A percentile compares a stretch with the other conserved stretches of the same genome.
Conservation (phyloP, 306 rosid genomes). For the Citrullus colocynthis region DNA sequence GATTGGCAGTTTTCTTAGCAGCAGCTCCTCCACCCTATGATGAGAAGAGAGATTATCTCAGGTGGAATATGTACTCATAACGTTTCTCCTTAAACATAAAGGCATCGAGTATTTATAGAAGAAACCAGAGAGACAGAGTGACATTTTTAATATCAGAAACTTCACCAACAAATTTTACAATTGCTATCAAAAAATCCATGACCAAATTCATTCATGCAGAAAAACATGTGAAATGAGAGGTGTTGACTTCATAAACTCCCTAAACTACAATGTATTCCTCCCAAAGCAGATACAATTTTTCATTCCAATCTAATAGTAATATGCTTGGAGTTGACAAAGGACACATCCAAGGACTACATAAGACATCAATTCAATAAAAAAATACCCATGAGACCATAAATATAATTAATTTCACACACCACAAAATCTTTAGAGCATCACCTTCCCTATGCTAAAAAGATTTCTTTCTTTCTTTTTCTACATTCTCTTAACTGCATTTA, state of each 20-base stretch:
- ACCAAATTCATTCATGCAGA: neutral
- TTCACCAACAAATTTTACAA: neutral
- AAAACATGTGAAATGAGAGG: neutral
- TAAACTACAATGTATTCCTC: too few relatives aligned
- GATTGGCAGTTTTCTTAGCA: slow-evolving; percentile 39
- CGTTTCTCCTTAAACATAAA: neutral
- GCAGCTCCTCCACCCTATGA: slow-evolving; percentile 72
- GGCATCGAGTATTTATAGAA: neutral
- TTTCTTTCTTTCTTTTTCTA: neutral
- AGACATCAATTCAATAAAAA: neutral
- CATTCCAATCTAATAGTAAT: too few relatives aligned
- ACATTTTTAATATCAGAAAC: neutral
- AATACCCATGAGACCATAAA: neutral
- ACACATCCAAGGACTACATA: neutral
- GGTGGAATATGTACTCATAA: neutral
- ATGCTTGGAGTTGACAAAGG: too few relatives aligned
- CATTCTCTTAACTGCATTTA: neutral
- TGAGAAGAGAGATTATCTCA: neutral
- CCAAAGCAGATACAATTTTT: too few relatives aligned
- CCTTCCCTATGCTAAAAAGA: neutral
- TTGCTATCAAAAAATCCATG: neutral
- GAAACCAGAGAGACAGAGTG: neutral
- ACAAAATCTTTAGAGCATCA: neutral
- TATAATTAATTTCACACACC: neutral
- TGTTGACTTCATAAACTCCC: too few relatives aligned